These are phyloP conservation scores for Cryptococcus sp. DNA, from an alignment of 1,284 basidiomycete species.

Conservation along the genomic window DNA sequence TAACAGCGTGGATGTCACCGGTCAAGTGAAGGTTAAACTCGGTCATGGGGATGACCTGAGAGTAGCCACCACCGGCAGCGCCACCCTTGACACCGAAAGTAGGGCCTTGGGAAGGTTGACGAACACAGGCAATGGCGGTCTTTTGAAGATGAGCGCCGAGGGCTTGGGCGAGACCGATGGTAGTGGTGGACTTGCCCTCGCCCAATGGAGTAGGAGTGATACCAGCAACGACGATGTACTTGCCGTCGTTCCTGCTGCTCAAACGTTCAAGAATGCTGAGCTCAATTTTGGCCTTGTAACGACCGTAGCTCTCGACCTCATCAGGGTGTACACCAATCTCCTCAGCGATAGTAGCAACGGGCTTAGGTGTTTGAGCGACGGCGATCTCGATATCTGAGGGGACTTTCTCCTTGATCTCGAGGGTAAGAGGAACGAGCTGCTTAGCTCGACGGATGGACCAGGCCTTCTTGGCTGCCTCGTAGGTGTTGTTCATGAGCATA, in stretches of 20 bases:
- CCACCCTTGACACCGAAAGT: conserved; percentile 99
- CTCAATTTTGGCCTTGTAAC: conserved; percentile 97
- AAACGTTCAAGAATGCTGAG: conserved; percentile 84
- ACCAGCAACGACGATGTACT: conserved; percentile 95
- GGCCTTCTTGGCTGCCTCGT: conserved; percentile 77
- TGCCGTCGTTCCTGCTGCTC: conserved; percentile 83
- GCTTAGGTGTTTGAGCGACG: conserved; percentile 91
- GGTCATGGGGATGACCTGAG: conserved; percentile 99
- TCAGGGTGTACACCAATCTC: conserved; percentile 86
- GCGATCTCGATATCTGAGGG: conserved; percentile 96
- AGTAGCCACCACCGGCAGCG: conserved; percentile 97
- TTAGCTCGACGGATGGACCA: conserved; percentile 68
- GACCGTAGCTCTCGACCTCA: conserved; percentile 93
- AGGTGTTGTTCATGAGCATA: conserved; percentile 95
- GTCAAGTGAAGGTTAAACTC: conserved; percentile 86
- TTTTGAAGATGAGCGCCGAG: conserved; percentile 92
- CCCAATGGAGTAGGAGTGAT: conserved; percentile 98
- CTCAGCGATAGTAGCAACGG: conserved; percentile 74
- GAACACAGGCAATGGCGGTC: conserved; percentile 94
- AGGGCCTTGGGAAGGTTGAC: conserved; percentile 97
- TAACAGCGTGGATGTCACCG: conserved; percentile 97
- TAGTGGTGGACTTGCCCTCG: conserved; percentile 98
- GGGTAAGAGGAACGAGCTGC: conserved; percentile 70
- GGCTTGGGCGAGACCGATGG: conserved; percentile 95
- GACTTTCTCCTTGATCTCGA: conserved; percentile 67